A percentile compares a stretch with the other conserved stretches of the same genome.
Conservation (phyloP, 805 yeast species). For the Dipodascus geniculatus region DNA sequence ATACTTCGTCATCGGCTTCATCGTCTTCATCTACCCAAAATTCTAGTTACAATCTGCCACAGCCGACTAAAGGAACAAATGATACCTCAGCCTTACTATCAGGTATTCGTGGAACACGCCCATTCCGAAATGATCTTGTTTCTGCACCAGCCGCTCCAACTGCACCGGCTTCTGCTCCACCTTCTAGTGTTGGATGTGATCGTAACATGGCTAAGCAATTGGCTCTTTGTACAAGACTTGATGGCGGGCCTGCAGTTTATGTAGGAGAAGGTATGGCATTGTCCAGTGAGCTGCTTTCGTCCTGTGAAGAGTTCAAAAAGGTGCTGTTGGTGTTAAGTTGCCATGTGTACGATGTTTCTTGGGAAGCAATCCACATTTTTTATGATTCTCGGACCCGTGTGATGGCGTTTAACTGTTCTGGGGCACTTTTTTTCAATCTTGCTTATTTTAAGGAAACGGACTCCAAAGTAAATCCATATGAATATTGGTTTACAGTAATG, state of each 20-base stretch:
- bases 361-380: constrained; percentile 21
- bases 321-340: constrained; percentile 1
- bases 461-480: constrained; percentile 11
- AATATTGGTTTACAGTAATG: constrained; percentile 28
- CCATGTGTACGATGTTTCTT: constrained; percentile 15
- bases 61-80: not conserved
- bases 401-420: constrained; percentile 29
- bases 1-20: not conserved
- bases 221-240: not conserved
- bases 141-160: not conserved
- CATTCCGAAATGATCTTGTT: not conserved
- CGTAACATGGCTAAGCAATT: constrained; percentile 4
- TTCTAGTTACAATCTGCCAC: not conserved
- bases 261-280: constrained; percentile 7
- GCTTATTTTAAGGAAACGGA: constrained; percentile 14
- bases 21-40: not conserved
- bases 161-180: not conserved
- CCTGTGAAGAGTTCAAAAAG: constrained; percentile 4
- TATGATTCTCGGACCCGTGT: constrained; percentile 15
- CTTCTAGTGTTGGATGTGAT: constrained; percentile 3
- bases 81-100: not conserved
- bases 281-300: constrained; percentile 10
- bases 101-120: not conserved
- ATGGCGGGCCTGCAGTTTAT: constrained; percentile 7
- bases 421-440: constrained; percentile 29